Evolutionary conservation across 2,329 filamentous ascomycete genomes (phyloP).

Genomic region (Rutstroemia sp.): DNA sequence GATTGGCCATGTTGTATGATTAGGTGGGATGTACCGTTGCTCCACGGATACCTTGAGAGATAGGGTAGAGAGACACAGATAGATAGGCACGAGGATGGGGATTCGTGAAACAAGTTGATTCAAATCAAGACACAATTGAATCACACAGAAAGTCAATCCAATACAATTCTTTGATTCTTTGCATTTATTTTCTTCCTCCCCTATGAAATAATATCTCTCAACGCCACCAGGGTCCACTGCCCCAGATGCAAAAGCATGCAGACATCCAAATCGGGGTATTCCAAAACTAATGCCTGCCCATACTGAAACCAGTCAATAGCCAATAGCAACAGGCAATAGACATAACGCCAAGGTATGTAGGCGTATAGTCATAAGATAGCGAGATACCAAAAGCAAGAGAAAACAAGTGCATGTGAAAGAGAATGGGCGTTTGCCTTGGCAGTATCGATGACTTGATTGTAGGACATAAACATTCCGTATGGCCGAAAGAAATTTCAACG

Average conservation of each 20-base stretch:
- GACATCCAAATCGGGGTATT: slow-evolving; percentile 5
- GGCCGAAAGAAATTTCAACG: not conserved
- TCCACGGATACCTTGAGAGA: not conserved
- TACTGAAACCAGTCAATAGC: not conserved
- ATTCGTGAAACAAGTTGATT: not conserved
- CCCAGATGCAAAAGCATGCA: not conserved
- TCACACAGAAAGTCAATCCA: too few relatives aligned
- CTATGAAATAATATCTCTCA: not conserved
- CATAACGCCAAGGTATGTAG: not conserved
- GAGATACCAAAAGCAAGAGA: not conserved
- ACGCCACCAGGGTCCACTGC: not conserved
- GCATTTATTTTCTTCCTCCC: not conserved
- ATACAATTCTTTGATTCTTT: not conserved
- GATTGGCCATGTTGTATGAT: too few relatives aligned
- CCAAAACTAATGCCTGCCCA: not conserved
- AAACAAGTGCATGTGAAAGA: not conserved
- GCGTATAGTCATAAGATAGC: not conserved
- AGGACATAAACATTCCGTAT: not conserved
- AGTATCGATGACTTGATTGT: not conserved
- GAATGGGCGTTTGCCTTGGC: not conserved
- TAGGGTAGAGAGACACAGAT: not conserved
- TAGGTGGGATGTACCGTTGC: not conserved
- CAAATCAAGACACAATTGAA: too few relatives aligned
- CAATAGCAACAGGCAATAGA: not conserved
- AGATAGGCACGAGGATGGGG: not conserved